phyloP scores from a whole-genome alignment of 768 basidiomycete species.

The Tulasnella sp. region DNA sequence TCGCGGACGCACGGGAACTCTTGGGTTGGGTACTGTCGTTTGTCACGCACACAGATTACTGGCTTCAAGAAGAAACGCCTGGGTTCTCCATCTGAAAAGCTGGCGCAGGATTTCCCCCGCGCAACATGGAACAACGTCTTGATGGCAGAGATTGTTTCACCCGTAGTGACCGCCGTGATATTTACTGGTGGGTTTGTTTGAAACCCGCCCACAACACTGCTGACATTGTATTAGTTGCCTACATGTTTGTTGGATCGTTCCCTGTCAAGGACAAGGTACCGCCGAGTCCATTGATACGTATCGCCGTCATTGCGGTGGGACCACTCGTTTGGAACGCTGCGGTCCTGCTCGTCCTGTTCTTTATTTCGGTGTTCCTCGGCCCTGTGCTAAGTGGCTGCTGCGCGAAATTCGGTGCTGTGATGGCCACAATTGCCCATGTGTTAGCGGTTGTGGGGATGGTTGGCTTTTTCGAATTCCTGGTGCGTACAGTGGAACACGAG shows the following conservation, averaged over 20 bases:
- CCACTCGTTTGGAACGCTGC: slow-evolving; percentile 95
- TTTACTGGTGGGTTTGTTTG: slow-evolving; percentile 46
- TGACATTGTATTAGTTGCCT: slow-evolving; percentile 32
- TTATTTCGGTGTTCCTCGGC: slow-evolving; percentile 83
- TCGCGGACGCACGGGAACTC: slow-evolving; percentile 94
- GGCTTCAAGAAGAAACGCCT: slow-evolving; percentile 99
- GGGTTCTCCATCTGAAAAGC: slow-evolving; percentile 93
- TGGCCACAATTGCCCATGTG: slow-evolving; percentile 81
- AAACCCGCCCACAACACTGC: background rate
- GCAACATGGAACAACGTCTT: slow-evolving; percentile 86
- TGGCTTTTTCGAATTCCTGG: slow-evolving; percentile 93
- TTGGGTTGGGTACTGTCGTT: slow-evolving; percentile 97
- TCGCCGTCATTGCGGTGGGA: slow-evolving; percentile 84
- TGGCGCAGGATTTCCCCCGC: slow-evolving; percentile 88
- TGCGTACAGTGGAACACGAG: slow-evolving; percentile 31
- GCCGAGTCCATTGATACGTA: slow-evolving; percentile 79
- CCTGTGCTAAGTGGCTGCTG: slow-evolving; percentile 75
- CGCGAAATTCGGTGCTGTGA: slow-evolving; percentile 82
- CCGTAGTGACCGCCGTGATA: slow-evolving; percentile 69
- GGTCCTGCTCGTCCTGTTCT: slow-evolving; percentile 72
- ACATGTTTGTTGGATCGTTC: slow-evolving; percentile 90
- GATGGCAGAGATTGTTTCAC: slow-evolving; percentile 77
- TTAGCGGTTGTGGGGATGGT: slow-evolving; percentile 66
- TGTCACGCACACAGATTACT: slow-evolving; percentile 96
- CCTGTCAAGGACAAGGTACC: slow-evolving; percentile 49